phyloP scores from a whole-genome alignment of 2,329 filamentous ascomycete species.

The Chaetomium sp. region DNA sequence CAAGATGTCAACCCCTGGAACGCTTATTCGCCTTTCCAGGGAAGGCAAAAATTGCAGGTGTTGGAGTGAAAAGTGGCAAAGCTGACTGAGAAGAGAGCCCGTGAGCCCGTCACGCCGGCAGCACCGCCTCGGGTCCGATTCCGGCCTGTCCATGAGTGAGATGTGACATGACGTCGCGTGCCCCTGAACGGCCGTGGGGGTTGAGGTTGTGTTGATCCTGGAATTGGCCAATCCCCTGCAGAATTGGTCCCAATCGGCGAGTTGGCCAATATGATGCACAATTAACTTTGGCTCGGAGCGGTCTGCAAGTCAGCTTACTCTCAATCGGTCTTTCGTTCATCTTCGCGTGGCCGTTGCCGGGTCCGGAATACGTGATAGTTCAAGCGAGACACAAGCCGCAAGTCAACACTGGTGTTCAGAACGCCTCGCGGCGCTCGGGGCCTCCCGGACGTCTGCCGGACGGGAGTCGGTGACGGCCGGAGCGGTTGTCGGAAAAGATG shows the following conservation, averaged over 20 bases:
- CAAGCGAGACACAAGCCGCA: no score
- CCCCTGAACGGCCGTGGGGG: constrained; percentile 9
- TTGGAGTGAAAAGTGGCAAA: no score
- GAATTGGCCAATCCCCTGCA: constrained; percentile 4
- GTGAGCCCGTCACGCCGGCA: no score
- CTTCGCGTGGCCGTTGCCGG: not conserved
- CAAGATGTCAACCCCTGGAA: no score
- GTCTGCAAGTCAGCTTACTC: not conserved
- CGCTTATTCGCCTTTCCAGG: no score
- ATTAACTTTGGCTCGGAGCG: not conserved
- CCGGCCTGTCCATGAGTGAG: not conserved
- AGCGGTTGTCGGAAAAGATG: constrained; percentile 3
- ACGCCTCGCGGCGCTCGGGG: not conserved
- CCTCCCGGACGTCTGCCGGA: constrained; percentile 3
- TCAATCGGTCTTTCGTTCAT: not conserved
- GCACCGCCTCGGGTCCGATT: not conserved
- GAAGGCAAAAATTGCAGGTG: no score
- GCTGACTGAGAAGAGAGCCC: no score
- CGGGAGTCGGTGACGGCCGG: constrained; percentile 10
- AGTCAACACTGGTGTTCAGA: not conserved
- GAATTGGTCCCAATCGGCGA: not conserved
- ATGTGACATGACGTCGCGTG: constrained; percentile 5
- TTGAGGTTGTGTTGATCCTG: not conserved
- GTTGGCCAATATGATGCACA: not conserved
- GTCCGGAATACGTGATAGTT: not conserved